Evolutionary conservation across 148 eudicot genomes (phyloP), one percentile per base, ranked within the genome.

Genomic region (Rhododendron vialii): DNA sequence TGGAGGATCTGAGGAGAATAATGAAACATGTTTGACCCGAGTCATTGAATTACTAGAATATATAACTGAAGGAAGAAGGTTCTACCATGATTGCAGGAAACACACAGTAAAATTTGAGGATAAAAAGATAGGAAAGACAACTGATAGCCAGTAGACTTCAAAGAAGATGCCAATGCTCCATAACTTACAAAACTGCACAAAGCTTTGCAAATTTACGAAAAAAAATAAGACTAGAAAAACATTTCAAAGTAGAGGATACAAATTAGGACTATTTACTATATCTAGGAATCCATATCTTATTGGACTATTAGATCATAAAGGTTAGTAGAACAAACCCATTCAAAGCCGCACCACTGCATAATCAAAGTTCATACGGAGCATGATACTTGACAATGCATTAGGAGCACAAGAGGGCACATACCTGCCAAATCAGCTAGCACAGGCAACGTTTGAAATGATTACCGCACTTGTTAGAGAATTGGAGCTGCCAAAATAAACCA

Each of bases 401-500:
- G 38, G 38, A 36, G 38, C 38, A 36, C 38, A 36, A 36, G 38
- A 36, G 38, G 38, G 38, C 38, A 36, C 38, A 36, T 2, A 36
- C 4, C 4, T 36, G 38, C 38, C 38, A 36, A 36, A 36, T 51
- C 18, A 51, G 15, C 57, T 83, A 89, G 84, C 53, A 85, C 84
- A 82, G 92, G 85, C 50, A 88, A 53, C 41, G 89, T 63, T 84
- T 87, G 94, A 83, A 87, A 86, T 61, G 92, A 87, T 57, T 88
- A 88, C 30, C 88, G 35, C 15, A 88, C 89, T 90, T 84, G 91
- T 77, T 92, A 78, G 81, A 86, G 86, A 80, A 90, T 89, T 26
- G 92, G 88, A 91, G 88, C 94, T 90, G 91, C 86, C 74, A 83
- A 80, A 83, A 86, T 24, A 45, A 88, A 77, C 24, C 28, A 71